Evolutionary conservation across 2,329 filamentous ascomycete species (phyloP).

Genomic region (Fusarium burgessii): DNA sequence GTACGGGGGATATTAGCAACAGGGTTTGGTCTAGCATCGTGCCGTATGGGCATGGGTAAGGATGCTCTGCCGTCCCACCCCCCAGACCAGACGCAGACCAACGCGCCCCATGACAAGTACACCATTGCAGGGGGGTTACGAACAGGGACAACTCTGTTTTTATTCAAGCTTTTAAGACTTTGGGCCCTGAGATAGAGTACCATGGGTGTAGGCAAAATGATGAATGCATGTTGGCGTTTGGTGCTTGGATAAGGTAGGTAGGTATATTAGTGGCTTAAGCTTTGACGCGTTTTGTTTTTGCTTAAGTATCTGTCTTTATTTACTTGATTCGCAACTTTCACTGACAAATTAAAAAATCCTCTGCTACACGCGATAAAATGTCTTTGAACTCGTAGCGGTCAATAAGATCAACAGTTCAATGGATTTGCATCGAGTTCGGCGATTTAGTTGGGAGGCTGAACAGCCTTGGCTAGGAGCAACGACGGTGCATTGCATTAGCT

Average conservation of each 20-base stretch:
- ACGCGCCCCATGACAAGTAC: constrained; percentile 20
- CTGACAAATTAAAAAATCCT: not conserved
- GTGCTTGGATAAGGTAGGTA: not conserved
- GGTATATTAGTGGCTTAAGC: constrained; percentile 28
- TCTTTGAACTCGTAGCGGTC: not conserved
- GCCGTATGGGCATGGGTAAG: constrained; percentile 10
- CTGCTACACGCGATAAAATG: not conserved
- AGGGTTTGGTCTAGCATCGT: constrained; percentile 34
- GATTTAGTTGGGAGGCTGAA: constrained; percentile 1
- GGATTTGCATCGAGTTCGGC: not conserved
- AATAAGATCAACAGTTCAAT: not conserved
- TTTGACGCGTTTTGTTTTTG: constrained; percentile 16
- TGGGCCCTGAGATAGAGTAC: constrained; percentile 5
- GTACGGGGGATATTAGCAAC: constrained; percentile 39
- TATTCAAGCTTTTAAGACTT: not conserved
- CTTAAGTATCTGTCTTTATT: not conserved
- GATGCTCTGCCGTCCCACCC: constrained; percentile 35
- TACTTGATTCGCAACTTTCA: not conserved
- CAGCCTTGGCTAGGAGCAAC: constrained; percentile 15
- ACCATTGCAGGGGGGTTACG: constrained; percentile 8
- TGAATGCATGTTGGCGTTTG: constrained; percentile 12
- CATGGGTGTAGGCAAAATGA: not conserved
- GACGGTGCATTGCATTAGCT: constrained; percentile 36
- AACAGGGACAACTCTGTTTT: constrained; percentile 1
- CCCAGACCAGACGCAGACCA: constrained; percentile 3